A percentile compares a stretch with the other conserved stretches of the same genome.
Conservation (phyloP, 306 rosid genomes). For the Castanea sativa region DNA sequence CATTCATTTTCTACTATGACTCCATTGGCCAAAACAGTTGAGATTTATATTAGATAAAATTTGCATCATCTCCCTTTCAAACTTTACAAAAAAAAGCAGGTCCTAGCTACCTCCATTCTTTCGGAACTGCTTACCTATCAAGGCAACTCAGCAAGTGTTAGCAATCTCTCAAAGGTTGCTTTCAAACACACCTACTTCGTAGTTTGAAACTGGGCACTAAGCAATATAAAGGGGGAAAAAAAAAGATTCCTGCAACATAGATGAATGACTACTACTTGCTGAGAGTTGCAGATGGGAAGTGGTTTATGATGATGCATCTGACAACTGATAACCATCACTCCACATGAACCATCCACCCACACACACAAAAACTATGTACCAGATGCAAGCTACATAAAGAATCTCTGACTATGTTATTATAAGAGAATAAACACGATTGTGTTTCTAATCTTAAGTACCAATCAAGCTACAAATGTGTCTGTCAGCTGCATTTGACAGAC, state of each 20-base stretch:
- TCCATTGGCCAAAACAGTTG: background rate
- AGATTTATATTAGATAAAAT: background rate
- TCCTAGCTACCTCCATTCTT: background rate
- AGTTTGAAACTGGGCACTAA: too few relatives aligned
- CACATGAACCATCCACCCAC: too few relatives aligned
- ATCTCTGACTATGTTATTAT: background rate
- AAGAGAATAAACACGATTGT: background rate
- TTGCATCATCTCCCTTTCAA: too few relatives aligned
- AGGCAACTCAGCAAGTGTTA: too few relatives aligned
- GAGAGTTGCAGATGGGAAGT: too few relatives aligned
- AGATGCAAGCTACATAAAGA: background rate
- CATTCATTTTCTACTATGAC: background rate
- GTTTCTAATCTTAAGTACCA: background rate
- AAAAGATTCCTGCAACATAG: too few relatives aligned
- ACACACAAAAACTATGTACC: background rate
- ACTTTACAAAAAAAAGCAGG: background rate
- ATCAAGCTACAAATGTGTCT: background rate
- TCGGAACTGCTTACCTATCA: background rate
- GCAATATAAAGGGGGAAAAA: too few relatives aligned
- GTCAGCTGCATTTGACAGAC: background rate
- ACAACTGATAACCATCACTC: too few relatives aligned
- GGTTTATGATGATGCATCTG: too few relatives aligned
- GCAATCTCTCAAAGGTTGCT: too few relatives aligned
- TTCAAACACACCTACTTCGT: too few relatives aligned
- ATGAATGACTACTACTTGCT: too few relatives aligned